Conservation (phyloP, 345 rosid species). For the Syzygium grande region DNA sequence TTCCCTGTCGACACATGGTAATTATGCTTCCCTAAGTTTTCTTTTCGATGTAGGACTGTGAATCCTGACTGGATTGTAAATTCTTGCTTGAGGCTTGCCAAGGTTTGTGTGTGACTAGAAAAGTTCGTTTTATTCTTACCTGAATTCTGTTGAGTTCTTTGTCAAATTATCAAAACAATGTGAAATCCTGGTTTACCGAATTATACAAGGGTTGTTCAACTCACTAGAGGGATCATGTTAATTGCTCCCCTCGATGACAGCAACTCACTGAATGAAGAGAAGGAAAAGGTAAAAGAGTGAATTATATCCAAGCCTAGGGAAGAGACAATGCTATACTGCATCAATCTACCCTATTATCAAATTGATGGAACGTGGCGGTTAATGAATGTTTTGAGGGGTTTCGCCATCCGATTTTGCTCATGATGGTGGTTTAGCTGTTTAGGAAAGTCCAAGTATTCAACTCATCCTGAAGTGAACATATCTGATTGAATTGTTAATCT, state of each 20-base stretch:
- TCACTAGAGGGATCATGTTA: background rate
- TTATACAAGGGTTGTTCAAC: background rate
- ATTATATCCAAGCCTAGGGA: background rate
- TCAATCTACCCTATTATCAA: background rate
- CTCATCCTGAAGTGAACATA: background rate
- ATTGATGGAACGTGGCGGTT: background rate
- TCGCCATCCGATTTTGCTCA: background rate
- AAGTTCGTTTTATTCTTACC: background rate
- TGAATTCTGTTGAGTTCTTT: background rate
- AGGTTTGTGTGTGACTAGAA: background rate
- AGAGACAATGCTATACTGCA: background rate
- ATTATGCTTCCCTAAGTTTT: background rate
- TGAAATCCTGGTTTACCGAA: background rate
- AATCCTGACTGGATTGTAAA: background rate
- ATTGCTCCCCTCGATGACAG: background rate
- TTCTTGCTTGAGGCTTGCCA: background rate
- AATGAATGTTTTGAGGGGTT: background rate
- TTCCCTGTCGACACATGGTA: slow-evolving; percentile 99
- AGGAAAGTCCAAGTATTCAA: background rate
- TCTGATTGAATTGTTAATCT: background rate
- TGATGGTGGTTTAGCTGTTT: background rate
- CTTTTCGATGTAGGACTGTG: background rate
- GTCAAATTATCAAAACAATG: background rate
- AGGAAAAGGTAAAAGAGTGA: background rate
- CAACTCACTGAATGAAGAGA: background rate